phyloP scores from a whole-genome alignment of 352 stramenopile genomes.

The Globisporangium middletonii region DNA sequence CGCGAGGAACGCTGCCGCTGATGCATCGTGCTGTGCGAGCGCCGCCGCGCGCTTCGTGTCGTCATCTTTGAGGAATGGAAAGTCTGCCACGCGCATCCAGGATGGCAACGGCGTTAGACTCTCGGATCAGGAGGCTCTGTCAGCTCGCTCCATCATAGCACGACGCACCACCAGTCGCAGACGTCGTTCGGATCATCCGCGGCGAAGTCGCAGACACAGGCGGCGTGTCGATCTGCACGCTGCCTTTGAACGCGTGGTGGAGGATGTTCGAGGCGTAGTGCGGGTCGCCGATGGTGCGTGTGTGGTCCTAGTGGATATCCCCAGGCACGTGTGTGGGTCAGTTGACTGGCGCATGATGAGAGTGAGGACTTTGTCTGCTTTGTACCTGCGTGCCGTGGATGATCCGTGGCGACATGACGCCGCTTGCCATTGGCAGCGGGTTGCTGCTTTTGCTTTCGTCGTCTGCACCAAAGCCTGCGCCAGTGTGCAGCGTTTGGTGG shows the following conservation, averaged over 20 bases:
- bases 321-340: not conserved
- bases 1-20: constrained; percentile 13
- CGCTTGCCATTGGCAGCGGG: constrained; percentile 19
- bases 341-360: not conserved
- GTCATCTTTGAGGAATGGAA: constrained; percentile 63
- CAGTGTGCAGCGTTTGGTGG: not conserved
- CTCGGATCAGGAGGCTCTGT: not conserved
- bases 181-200: constrained; percentile 54
- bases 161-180: constrained; percentile 50
- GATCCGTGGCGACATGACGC: constrained; percentile 34
- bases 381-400: constrained; percentile 31
- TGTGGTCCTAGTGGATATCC: constrained; percentile 9
- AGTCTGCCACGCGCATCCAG: constrained; percentile 26
- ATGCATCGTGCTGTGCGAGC: not conserved
- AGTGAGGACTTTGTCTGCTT: not conserved
- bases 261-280: constrained; percentile 50
- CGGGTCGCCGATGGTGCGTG: constrained; percentile 22
- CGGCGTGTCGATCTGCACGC: constrained; percentile 30
- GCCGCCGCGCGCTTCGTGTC: constrained; percentile 18
- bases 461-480: constrained; percentile 29
- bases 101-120: not conserved
- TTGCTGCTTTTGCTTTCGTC: constrained; percentile 26
- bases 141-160: not conserved
- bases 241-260: constrained; percentile 61
- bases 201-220: constrained; percentile 37